Evolutionary conservation across 2,329 filamentous ascomycete genomes (phyloP).

Genomic region (Elsinoe australis): DNA sequence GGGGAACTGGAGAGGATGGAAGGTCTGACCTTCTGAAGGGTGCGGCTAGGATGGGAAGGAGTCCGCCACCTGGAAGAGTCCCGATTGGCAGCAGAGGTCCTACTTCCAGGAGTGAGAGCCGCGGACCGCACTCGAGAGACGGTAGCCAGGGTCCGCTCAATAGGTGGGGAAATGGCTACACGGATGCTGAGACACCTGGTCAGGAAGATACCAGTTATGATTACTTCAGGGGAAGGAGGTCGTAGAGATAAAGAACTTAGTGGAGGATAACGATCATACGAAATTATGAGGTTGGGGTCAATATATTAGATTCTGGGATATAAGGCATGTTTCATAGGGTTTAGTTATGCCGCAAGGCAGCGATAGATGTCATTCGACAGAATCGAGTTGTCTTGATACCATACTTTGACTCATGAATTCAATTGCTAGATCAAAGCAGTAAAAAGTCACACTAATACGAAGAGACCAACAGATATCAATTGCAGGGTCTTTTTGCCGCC

Average conservation of each 20-base stretch:
- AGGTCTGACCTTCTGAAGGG: constrained; percentile 22
- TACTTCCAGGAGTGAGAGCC: constrained; percentile 20
- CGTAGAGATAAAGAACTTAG: not conserved
- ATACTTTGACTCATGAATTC: too few relatives aligned
- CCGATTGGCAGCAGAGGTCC: constrained; percentile 27
- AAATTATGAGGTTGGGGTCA: constrained; percentile 1
- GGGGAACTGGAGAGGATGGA: constrained; percentile 21
- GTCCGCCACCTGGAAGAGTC: constrained; percentile 21
- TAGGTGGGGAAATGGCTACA: constrained; percentile 1
- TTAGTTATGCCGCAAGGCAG: constrained; percentile 7
- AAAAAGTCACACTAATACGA: too few relatives aligned
- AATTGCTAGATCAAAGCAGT: too few relatives aligned
- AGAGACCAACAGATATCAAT: too few relatives aligned
- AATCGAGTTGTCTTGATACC: too few relatives aligned
- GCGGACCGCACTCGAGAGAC: too few relatives aligned
- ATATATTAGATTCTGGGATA: not conserved
- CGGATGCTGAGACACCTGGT: constrained; percentile 29
- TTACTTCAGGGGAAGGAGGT: constrained; percentile 31
- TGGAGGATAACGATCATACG: constrained; percentile 3
- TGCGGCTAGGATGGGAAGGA: constrained; percentile 28
- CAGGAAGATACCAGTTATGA: constrained; percentile 35
- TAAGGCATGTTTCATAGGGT: not conserved
- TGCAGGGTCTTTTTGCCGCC: too few relatives aligned
- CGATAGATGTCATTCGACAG: too few relatives aligned
- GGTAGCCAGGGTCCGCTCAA: too few relatives aligned